Base-by-base conservation (phyloP, 768 basidiomycete species). In the Amanita inopinata region DNA sequence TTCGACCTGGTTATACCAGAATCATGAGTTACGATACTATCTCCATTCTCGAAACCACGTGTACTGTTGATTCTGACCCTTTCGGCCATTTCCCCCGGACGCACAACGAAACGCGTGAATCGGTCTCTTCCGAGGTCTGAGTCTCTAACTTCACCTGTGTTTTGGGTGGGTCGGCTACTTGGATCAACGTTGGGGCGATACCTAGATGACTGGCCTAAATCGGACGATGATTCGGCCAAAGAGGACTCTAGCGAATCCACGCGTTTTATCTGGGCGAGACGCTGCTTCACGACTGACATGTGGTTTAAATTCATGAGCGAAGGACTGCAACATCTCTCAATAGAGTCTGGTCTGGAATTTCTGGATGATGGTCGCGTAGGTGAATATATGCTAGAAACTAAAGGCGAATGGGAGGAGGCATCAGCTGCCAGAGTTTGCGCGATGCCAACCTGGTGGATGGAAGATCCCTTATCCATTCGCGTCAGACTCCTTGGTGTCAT, bases 231-330 rank as follows among this genome's bases (percentile, higher is more conserved):
- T 51, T 51, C 48, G 0, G 46, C 33, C 17, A 55, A 44, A 55
- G 12, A 54, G 20, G 33, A 53, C 47, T 32, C 33, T 36, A 48
- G 45, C 22, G 56, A 57, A 25, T 63, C 60, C 19, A 46, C 59
- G 20, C 56, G 52, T 51, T 80, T 70, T 8, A 83, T 72, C 50
- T 82, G 71, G 7, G 76, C 75, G 10, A 82, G 66, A 25, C 82
- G 76, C 48, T 78, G 73, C 46, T 71, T 74, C 34, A 85, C 83
- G 17, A 83, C 71, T 5, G 80, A 83, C 28, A 74, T 57, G 42
- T 69, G 67, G 46, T 68, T 72, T 11, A 84, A 66, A 45, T 81
- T 76, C 19, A 70, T 61, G 33, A 84, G 73, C 5, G 81, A 83
- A 3, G 80, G 76, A 45, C 76, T 81, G 9, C 20, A 34, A 37